Evolutionary conservation across 2,329 filamentous ascomycete genomes (phyloP), one percentile per base, ranked within the genome.

Genomic region (Penicillium sp.): DNA sequence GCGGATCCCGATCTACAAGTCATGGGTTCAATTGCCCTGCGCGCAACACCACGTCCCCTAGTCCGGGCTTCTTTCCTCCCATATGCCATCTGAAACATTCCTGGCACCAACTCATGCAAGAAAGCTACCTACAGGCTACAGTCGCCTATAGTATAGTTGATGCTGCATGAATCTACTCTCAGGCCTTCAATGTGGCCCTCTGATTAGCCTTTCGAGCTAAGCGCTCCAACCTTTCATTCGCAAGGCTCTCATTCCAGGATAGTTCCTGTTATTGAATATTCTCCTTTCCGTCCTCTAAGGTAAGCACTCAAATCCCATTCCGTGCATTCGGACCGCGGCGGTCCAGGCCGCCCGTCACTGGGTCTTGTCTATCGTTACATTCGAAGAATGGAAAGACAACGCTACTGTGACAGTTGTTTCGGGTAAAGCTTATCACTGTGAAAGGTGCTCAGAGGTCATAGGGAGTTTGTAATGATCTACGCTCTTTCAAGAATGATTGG

Each of bases 241-340:
- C n/a, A 12, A 41, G 20, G 37, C 7, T 41, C 41, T 28, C 5
- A 12, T 17, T 39, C 31, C 25, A 25, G 28, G 22, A 12, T 14
- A 17, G 48, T 22, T n/a, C 22, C 14, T 6, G 15, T 17, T 22
- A 43, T 51, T 22, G 15, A 41, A 41, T 51, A 62, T 58, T 55
- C 42, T 55, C 42, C 50, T 43, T 55, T 52, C 41, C 38, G 56
- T 51, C 28, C 25, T 53, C 47, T 47, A 55, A 48, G 42, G 57
- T 61, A 54, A 65, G 61, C 60, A 58, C 57, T 62, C 50, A 63
- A 62, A 60, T 57, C 60, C 47, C 61, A 62, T 52, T 47, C 55
- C 55, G 49, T 14, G 39, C 37, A 51, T 34, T 58, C 56, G 58
- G 54, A 35, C 48, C 50, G 39, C n/a, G 22, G 34, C 35, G 20